phyloP scores from a whole-genome alignment of 495 filamentous ascomycete species.

The Venustampulla echinocandica region DNA sequence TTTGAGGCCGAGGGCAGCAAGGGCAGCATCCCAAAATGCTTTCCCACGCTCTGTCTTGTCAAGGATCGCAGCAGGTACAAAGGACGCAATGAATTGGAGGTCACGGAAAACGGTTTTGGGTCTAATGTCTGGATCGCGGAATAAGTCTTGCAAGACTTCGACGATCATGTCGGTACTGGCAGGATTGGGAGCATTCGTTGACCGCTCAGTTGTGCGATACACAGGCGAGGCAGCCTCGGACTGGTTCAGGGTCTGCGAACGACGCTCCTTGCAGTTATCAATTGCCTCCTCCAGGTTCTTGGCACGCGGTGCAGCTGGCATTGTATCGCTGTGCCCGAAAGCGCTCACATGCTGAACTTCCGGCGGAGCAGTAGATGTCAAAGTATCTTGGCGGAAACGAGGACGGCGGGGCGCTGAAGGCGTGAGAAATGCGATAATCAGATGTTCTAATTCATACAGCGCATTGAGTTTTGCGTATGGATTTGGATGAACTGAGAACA shows the following conservation, averaged over 20 bases:
- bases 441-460: conserved; percentile 69
- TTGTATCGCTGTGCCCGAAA: conserved; percentile 18
- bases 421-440: conserved; percentile 70
- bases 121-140: conserved; percentile 66
- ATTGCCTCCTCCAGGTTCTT: conserved; percentile 55
- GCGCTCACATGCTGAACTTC: conserved; percentile 22
- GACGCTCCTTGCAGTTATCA: conserved; percentile 60
- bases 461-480: conserved; percentile 79
- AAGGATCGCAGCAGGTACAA: conserved; percentile 71
- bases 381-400: conserved; percentile 20
- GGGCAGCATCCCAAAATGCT: conserved; percentile 88
- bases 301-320: conserved; percentile 13
- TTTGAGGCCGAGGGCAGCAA: conserved; percentile 82
- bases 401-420: conserved; percentile 27
- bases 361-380: conserved; percentile 28
- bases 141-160: conserved; percentile 67
- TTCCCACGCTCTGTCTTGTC: conserved; percentile 83
- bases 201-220: conserved; percentile 24
- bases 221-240: conserved; percentile 23
- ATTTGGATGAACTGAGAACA: conserved; percentile 85
- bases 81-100: conserved; percentile 88
- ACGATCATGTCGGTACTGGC: conserved; percentile 66
- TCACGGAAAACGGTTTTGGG: conserved; percentile 92
- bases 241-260: conserved; percentile 45
- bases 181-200: conserved; percentile 35